Evolutionary conservation across 805 yeast species (phyloP).

Genomic region (Myxozyma mucilagina): DNA sequence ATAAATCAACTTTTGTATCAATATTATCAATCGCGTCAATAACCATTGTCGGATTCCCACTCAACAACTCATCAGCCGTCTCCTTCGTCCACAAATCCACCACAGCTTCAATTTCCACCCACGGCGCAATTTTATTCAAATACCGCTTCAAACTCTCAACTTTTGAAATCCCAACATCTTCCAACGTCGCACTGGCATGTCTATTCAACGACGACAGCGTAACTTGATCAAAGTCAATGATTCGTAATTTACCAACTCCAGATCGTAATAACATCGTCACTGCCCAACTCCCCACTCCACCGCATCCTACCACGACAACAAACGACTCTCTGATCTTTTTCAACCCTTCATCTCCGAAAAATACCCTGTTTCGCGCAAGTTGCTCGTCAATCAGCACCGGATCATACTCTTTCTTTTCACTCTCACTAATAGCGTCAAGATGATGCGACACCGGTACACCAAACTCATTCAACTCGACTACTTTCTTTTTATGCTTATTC

Average conservation of each 20-base stretch:
- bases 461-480: constrained; percentile 10
- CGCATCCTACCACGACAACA: constrained; percentile 86
- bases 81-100: constrained; percentile 76
- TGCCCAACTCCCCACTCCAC: constrained; percentile 99
- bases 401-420: constrained; percentile 11
- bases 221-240: constrained; percentile 96
- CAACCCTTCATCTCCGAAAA: constrained; percentile 85
- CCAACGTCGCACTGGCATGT: constrained; percentile 89
- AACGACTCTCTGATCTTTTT: constrained; percentile 64
- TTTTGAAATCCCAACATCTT: constrained; percentile 90
- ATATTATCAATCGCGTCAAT: constrained; percentile 97
- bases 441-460: constrained; percentile 16
- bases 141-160: constrained; percentile 77
- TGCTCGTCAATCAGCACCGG: constrained; percentile 79
- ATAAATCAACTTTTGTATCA: constrained; percentile 91
- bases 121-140: constrained; percentile 79
- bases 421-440: neutral
- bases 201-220: constrained; percentile 87
- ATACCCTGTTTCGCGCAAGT: constrained; percentile 89
- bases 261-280: constrained; percentile 87
- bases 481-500: constrained; percentile 1
- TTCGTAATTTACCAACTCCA: constrained; percentile 75
- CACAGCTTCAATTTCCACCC: constrained; percentile 78
- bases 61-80: constrained; percentile 58
- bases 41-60: constrained; percentile 66